A percentile compares a stretch with the other conserved stretches of the same genome.
Evolutionary conservation across 1,284 basidiomycete genomes (phyloP).

Genomic region (Xerocomus cyaneibrunnescens): DNA sequence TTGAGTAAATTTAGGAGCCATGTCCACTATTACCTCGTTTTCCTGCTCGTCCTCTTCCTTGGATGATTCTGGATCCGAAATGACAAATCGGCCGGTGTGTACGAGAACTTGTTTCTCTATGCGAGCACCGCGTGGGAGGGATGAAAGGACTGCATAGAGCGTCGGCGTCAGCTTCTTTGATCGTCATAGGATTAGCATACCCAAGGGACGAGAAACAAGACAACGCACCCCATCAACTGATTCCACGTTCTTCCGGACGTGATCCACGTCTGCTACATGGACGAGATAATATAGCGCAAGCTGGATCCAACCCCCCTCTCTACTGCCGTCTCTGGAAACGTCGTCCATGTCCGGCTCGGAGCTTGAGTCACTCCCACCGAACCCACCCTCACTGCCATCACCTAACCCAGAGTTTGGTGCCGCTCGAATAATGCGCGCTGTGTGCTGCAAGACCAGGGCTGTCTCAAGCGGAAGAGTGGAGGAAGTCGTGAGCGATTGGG

Average conservation of each 20-base stretch:
- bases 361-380: conserved; percentile 20
- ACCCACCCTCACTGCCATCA: conserved; percentile 30
- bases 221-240: conserved; percentile 25
- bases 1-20: conserved; percentile 39
- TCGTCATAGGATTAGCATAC: conserved; percentile 2
- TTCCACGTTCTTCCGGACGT: conserved; percentile 45
- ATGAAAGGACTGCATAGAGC: conserved; percentile 66
- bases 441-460: conserved; percentile 82
- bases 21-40: conserved; percentile 36
- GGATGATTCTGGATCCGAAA: conserved; percentile 32
- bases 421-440: conserved; percentile 55
- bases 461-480: conserved; percentile 60
- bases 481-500: background rate
- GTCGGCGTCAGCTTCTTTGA: conserved; percentile 42
- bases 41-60: conserved; percentile 34
- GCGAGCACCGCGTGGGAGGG: conserved; percentile 75
- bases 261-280: conserved; percentile 39
- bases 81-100: conserved; percentile 60
- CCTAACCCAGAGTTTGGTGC: conserved; percentile 39
- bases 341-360: background rate
- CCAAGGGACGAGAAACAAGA: background rate
- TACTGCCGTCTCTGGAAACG: background rate
- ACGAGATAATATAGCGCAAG: conserved; percentile 66
- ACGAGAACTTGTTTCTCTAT: conserved; percentile 71
- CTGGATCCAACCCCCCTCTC: conserved; percentile 58